phyloP scores from a whole-genome alignment of 169 alveolate genomes.

The Theileria equi region DNA sequence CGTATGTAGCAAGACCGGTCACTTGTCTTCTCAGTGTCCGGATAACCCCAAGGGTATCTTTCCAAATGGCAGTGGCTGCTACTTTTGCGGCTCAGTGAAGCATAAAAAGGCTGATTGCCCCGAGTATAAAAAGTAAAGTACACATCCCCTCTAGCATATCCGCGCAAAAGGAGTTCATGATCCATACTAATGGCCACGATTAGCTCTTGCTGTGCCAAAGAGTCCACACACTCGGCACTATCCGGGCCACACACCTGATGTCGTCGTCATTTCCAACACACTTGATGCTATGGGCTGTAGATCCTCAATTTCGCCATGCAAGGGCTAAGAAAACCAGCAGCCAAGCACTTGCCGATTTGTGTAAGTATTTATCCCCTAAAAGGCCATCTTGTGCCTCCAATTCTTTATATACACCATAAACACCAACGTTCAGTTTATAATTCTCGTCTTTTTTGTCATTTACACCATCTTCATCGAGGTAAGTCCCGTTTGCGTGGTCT shows the following conservation, averaged over 20 bases:
- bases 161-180: too few relatives aligned
- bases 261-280: too few relatives aligned
- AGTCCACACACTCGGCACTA: too few relatives aligned
- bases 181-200: too few relatives aligned
- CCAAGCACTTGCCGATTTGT: constrained; percentile 40
- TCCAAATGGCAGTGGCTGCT: constrained; percentile 71
- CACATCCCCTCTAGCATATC: too few relatives aligned
- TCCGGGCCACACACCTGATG: too few relatives aligned
- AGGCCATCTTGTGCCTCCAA: too few relatives aligned
- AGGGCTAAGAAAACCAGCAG: constrained; percentile 12
- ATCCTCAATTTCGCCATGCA: constrained; percentile 14
- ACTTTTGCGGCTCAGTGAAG: constrained; percentile 66
- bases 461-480: constrained; percentile 60
- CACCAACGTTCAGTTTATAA: constrained; percentile 40
- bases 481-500: neutral
- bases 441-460: constrained; percentile 51
- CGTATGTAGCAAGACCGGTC: constrained; percentile 63
- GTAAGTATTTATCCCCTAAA: constrained; percentile 30
- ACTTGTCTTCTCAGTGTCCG: constrained; percentile 68
- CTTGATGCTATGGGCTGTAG: too few relatives aligned
- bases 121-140: constrained; percentile 22
- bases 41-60: constrained; percentile 64
- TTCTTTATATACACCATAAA: too few relatives aligned
- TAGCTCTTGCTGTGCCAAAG: too few relatives aligned
- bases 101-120: constrained; percentile 64